Evolutionary conservation across 148 eudicot genomes (phyloP).

Genomic region (Beta vulgaris): DNA sequence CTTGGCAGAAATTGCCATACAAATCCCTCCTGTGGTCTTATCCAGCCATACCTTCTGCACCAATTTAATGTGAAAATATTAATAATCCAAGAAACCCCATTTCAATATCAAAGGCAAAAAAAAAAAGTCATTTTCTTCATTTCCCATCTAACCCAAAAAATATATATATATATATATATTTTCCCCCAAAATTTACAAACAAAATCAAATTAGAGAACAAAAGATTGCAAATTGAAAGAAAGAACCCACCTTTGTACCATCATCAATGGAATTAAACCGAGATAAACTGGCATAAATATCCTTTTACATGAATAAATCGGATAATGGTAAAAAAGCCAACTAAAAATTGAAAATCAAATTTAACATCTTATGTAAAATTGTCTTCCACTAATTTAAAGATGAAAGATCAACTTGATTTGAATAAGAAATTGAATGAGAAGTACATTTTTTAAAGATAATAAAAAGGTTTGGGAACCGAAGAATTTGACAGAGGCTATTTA

Average conservation of each 20-base stretch:
- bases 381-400: too few relatives aligned
- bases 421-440: too few relatives aligned
- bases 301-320: slow-evolving; percentile 46
- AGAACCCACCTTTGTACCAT: slow-evolving; percentile 56
- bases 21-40: slow-evolving; percentile 41
- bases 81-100: too few relatives aligned
- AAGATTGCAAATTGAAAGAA: neutral
- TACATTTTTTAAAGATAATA: too few relatives aligned
- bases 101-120: neutral
- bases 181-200: neutral
- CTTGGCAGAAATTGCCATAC: slow-evolving; percentile 51
- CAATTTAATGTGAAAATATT: too few relatives aligned
- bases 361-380: too few relatives aligned
- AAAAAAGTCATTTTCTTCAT: neutral
- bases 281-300: slow-evolving; percentile 62
- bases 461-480: too few relatives aligned
- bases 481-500: too few relatives aligned
- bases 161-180: too few relatives aligned
- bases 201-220: neutral
- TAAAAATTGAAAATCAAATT: too few relatives aligned
- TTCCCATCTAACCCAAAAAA: neutral
- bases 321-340: too few relatives aligned
- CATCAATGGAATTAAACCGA: slow-evolving; percentile 54
- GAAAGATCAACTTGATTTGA: too few relatives aligned
- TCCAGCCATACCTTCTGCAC: slow-evolving; percentile 63